A percentile compares a stretch with the other conserved stretches of the same genome.
phyloP scores from a whole-genome alignment of 305 asterid species.

The Solanum hybrid region DNA sequence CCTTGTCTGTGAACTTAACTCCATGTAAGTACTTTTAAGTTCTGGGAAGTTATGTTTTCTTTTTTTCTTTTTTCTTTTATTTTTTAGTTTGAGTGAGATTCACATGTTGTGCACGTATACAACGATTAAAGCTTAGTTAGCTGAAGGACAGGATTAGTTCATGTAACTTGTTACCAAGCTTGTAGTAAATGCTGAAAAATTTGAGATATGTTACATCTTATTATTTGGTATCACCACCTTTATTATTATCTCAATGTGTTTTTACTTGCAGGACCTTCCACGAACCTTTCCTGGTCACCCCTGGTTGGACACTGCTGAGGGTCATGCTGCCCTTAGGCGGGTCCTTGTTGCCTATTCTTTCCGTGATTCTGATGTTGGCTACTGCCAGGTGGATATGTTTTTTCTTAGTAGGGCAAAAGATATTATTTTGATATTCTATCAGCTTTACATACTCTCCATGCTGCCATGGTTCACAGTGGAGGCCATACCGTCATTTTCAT shows the following conservation, averaged over 20 bases:
- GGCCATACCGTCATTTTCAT: neutral
- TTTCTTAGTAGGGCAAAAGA: neutral
- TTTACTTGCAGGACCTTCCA: conserved; percentile 67
- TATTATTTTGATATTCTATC: neutral
- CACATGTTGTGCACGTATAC: neutral
- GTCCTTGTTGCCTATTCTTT: conserved; percentile 95
- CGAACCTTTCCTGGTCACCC: conserved; percentile 99
- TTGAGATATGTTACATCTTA: neutral
- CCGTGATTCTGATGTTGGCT: conserved; percentile 98
- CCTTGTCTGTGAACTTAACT: neutral
- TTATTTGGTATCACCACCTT: neutral
- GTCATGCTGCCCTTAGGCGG: conserved; percentile 92
- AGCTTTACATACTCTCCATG: neutral
- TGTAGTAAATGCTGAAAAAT: neutral
- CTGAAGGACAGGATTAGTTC: neutral
- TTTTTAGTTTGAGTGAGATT: neutral
- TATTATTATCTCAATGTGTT: neutral
- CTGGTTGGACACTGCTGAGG: conserved; percentile 87
- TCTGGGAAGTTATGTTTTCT: neutral
- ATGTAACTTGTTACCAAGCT: neutral
- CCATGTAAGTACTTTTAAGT: neutral
- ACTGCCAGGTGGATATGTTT: conserved; percentile 67
- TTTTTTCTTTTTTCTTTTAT: neutral
- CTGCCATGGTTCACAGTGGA: neutral
- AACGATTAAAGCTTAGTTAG: neutral